A percentile compares a stretch with the other conserved stretches of the same genome.
These are phyloP conservation scores for Stemphylium lycopersici DNA, from an alignment of 2,329 filamentous ascomycete species.

Conservation along the genomic window DNA sequence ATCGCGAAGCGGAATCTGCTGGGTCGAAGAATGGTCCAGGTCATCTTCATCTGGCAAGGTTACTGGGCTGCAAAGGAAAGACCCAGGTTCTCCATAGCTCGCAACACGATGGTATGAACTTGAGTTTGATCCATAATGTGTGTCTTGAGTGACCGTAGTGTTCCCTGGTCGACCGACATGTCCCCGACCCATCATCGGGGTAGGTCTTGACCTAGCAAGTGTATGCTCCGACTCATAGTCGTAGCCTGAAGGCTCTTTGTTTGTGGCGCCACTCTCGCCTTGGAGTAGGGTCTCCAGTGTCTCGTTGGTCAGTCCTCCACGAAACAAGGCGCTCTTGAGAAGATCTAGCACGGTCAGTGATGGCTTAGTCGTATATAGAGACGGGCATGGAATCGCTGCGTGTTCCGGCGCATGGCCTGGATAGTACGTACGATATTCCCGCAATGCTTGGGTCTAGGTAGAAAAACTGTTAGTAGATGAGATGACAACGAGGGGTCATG, in stretches of 20 bases:
- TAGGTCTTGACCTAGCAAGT: constrained; percentile 12
- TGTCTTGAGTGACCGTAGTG: constrained; percentile 25
- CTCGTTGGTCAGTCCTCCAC: constrained; percentile 57
- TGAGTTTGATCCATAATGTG: constrained; percentile 18
- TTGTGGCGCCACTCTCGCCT: constrained; percentile 30
- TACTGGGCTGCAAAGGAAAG: constrained; percentile 17
- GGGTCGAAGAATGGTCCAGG: constrained; percentile 1
- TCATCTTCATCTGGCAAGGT: constrained; percentile 13
- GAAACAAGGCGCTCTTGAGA: constrained; percentile 55
- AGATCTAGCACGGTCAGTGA: constrained; percentile 44
- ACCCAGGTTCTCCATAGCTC: constrained; percentile 27
- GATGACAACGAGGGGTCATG: not conserved
- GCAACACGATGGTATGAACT: constrained; percentile 18
- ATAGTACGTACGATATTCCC: constrained; percentile 61
- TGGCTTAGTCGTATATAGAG: not conserved
- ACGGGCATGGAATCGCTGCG: not conserved
- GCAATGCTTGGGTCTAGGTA: constrained; percentile 49
- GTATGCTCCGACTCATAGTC: constrained; percentile 24
- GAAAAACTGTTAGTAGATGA: constrained; percentile 4
- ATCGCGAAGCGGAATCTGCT: constrained; percentile 32
- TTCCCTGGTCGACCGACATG: constrained; percentile 26
- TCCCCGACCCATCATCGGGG: constrained; percentile 15
- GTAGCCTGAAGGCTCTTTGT: constrained; percentile 22
- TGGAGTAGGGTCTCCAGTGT: constrained; percentile 57
- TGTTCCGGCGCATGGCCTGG: not conserved